Evolutionary conservation across 1,284 basidiomycete genomes (phyloP), one percentile per base, ranked within the genome.

Genomic region (Ganoderma leucocontextum): DNA sequence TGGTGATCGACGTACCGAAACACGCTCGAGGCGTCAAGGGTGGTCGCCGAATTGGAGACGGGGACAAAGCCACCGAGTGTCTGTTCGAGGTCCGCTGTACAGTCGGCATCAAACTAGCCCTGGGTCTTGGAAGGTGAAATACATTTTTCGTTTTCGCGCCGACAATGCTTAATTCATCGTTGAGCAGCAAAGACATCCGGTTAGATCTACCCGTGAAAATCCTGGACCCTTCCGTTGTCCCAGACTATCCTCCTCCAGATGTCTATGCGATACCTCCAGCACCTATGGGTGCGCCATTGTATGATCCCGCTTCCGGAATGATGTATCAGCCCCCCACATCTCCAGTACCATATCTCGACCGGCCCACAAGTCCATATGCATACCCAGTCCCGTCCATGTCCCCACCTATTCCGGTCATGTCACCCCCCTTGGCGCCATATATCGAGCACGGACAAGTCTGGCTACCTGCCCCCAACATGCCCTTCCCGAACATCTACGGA

Each of bases 1-100:
- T 94, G 9, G 91, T 93, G 5, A 89, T 94, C 71, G 89, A 93
- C 76, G 86, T 93, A 13, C 93, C 92, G 4, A 82, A 80, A 58
- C 78, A 83, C 67, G 88, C 91, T 0, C 81, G 89, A 66, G 87
- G 89, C 8, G 87, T 91, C 7, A 86, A 83, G 70, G 89, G 90
- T 41, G 89, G 90, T 19, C 66, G 70, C 8, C 70, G 82, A 41
- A 75, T 80, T 47, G 79, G 80, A 65, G 80, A 78, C 72, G 76
- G 82, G 72, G 66, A 76, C 61, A 75, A 66, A 71, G 63, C 62
- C 17, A 84, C 83, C 8, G 85, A 88, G 35, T 79, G 85, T 29
- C 80, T 94, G 25, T 94, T 94, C 68, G 89, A 91, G 75, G 84
- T 94, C 9, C 82, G 82, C 39, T 89, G 87, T 70, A 79, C 83